Evolutionary conservation across 106 monocot genomes (phyloP).

Genomic region (Acanthochlamys bracteata): DNA sequence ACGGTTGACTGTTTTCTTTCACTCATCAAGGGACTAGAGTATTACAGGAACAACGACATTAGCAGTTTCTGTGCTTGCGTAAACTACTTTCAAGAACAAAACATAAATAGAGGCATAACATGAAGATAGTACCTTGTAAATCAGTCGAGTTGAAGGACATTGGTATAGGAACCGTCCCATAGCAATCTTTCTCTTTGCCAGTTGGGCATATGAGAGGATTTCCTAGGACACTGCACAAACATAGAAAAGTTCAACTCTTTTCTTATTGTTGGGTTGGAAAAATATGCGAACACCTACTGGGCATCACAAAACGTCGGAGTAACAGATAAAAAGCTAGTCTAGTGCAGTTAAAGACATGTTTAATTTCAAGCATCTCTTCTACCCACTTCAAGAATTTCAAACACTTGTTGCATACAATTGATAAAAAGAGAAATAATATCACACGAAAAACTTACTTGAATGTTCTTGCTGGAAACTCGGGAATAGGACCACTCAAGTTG

Average conservation of each 20-base stretch:
- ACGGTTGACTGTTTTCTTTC: no score
- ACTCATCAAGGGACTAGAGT: no score
- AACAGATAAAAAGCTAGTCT: no score
- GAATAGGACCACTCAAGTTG: conserved; percentile 51
- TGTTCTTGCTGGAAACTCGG: conserved; percentile 37
- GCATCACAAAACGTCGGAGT: no score
- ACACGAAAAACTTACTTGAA: conserved; percentile 40
- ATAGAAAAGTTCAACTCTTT: neutral
- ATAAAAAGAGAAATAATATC: neutral
- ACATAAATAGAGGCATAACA: neutral
- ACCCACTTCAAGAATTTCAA: neutral
- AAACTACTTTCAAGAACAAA: neutral
- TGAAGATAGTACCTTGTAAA: conserved; percentile 21
- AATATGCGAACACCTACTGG: no score
- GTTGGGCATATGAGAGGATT: conserved; percentile 56
- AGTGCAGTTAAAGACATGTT: no score
- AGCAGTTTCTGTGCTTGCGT: no score
- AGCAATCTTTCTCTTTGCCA: conserved; percentile 31
- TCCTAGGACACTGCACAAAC: conserved; percentile 42
- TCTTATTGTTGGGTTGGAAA: no score
- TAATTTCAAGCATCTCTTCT: no score
- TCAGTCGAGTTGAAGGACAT: conserved; percentile 24
- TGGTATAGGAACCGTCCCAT: conserved; percentile 30
- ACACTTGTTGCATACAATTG: neutral
- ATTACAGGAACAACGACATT: no score